These are phyloP conservation scores for Emmonsiellopsis sp. DNA, from an alignment of 2,329 filamentous ascomycete species.

Conservation along the genomic window DNA sequence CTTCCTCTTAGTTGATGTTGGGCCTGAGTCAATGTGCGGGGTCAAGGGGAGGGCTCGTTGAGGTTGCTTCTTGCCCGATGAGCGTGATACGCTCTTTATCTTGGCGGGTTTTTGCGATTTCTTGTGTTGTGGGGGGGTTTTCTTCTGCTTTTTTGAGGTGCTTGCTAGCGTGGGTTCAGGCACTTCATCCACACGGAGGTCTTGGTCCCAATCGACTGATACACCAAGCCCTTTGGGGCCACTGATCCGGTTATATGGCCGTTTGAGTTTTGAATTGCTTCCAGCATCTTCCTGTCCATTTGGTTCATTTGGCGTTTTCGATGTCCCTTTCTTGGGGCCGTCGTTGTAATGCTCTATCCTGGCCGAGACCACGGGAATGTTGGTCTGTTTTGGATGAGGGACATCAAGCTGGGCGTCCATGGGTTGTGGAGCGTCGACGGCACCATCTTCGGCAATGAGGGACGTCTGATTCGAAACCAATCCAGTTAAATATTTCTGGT, in stretches of 20 bases:
- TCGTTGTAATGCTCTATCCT: background rate
- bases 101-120: background rate
- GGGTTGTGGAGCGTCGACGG: background rate
- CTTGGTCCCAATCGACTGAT: constrained; percentile 13
- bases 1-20: constrained; percentile 3
- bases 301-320: background rate
- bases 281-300: background rate
- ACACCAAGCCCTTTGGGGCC: background rate
- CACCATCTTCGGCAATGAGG: background rate
- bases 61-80: constrained; percentile 3
- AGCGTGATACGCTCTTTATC: background rate
- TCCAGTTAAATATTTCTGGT: background rate
- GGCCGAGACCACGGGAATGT: background rate
- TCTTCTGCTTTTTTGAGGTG: constrained; percentile 6
- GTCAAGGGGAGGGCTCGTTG: constrained; percentile 4
- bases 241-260: constrained; percentile 9
- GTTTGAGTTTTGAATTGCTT: constrained; percentile 10
- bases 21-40: background rate
- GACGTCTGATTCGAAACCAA: background rate
- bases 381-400: background rate
- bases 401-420: background rate
- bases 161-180: background rate
- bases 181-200: constrained; percentile 10
- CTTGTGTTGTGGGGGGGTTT: background rate
- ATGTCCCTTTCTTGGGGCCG: background rate